Base-by-base conservation (phyloP, 208 protist species). In the Leishmania gerbilli region DNA sequence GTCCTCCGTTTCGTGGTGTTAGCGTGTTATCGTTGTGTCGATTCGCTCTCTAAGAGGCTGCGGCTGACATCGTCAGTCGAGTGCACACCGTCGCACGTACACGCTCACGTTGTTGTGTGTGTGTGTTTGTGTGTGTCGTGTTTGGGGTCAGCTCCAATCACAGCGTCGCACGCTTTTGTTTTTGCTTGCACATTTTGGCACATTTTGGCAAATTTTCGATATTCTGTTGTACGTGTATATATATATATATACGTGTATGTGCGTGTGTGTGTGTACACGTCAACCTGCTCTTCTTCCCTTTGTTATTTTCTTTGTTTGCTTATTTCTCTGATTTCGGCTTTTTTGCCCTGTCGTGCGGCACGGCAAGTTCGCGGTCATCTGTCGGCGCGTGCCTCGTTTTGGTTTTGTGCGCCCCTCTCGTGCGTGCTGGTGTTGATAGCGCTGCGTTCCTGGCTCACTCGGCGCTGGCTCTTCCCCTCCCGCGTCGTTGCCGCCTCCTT, bases 331-430 rank as follows among this genome's bases (percentile, higher is more conserved):
- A 45, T 45, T 45, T 45, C 42, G 5, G 6, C 42, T 45, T 45
- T 45, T 45, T 7, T 45, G 42, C 42, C 3, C 21, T 69, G n/a
- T 67, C 21, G 67, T 42, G n/a, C 31, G 34, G 9, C 42, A 74
- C n/a, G 37, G 9, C 55, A 45, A 34, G 56, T 0, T n/a, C 24
- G 6, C 24, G 56, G 56, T 47, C 37, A 24, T 71, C 5, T 56
- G 62, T 71, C 15, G 8, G 64, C 45, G n/a, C 34, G 31, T 67
- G 77, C n/a, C 27, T 81, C 82, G 21, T 75, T 9, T 24, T 64
- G 80, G 21, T 72, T n/a, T 72, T 68, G 69, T 62, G 68, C 3
- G n/a, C 34, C 34, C 69, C 56, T 77, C 3, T 76, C 51, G 27
- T 55, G 15, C 47, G 71, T 62, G 42, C 40, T 37, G 21, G 47